A percentile compares a stretch with the other conserved stretches of the same genome.
These are phyloP conservation scores for Russula sp. DNA, from an alignment of 768 basidiomycete genomes.

Conservation along the genomic window DNA sequence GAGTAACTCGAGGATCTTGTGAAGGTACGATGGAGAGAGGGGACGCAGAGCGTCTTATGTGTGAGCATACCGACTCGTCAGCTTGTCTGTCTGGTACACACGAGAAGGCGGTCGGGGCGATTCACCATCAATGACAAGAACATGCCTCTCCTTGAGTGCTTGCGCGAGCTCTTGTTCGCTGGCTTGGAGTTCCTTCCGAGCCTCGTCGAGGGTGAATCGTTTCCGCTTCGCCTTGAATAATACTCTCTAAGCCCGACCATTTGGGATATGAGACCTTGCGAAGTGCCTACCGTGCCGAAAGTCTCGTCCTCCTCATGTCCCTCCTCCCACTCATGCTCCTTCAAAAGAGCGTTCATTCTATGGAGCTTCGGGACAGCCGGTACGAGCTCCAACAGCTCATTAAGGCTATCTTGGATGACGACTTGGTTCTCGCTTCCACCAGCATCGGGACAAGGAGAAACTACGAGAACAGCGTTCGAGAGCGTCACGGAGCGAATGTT, in stretches of 20 bases:
- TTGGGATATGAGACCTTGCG: background rate
- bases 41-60: constrained; percentile 61
- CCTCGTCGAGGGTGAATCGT: constrained; percentile 51
- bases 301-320: constrained; percentile 40
- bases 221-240: constrained; percentile 29
- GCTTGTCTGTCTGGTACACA: background rate
- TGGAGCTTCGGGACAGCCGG: constrained; percentile 74
- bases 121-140: constrained; percentile 67
- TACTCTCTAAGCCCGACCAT: background rate
- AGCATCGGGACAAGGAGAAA: constrained; percentile 39
- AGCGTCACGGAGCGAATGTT: constrained; percentile 75
- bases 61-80: background rate
- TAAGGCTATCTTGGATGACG: constrained; percentile 72
- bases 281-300: constrained; percentile 25
- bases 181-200: constrained; percentile 64
- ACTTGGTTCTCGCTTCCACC: constrained; percentile 37
- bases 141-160: constrained; percentile 59
- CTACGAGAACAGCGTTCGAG: constrained; percentile 80
- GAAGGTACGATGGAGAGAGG: constrained; percentile 59
- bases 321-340: constrained; percentile 66
- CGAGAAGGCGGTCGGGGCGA: background rate
- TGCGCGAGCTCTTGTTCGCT: constrained; percentile 65
- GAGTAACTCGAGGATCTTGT: constrained; percentile 63
- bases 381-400: constrained; percentile 76
- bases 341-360: constrained; percentile 51